Conservation (phyloP, 805 yeast species). For the Saccharomycopsis javanensis region DNA sequence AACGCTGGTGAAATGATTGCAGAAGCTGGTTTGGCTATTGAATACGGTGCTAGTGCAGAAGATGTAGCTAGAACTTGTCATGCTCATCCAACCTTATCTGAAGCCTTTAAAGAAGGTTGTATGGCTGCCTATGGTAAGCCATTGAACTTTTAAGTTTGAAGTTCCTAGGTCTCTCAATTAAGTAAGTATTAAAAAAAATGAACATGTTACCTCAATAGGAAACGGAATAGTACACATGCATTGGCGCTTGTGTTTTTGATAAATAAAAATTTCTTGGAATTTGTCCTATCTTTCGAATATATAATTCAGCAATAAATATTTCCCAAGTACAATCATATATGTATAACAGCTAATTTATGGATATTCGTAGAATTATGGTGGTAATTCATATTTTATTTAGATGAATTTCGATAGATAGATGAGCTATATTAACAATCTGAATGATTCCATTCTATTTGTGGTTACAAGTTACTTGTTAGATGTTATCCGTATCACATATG, state of each 20-base stretch:
- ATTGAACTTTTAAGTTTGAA: constrained; percentile 56
- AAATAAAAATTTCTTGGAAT: background rate
- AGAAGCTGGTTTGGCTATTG: constrained; percentile 94
- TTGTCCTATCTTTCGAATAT: background rate
- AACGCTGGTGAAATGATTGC: constrained; percentile 99
- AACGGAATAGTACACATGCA: background rate
- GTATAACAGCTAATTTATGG: too few relatives aligned
- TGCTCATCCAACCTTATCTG: constrained; percentile 97
- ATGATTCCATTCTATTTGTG: too few relatives aligned
- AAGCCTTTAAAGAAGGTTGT: constrained; percentile 98
- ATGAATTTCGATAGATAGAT: too few relatives aligned
- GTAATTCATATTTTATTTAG: too few relatives aligned
- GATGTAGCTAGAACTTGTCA: constrained; percentile 96
- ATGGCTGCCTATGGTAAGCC: constrained; percentile 87
- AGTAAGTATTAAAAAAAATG: background rate
- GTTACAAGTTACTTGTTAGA: too few relatives aligned
- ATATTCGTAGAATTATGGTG: too few relatives aligned
- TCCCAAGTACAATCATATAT: background rate
- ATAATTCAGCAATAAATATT: background rate
- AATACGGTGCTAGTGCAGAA: constrained; percentile 98
- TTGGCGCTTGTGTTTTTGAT: background rate
- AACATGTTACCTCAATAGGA: background rate
- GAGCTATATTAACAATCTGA: too few relatives aligned
- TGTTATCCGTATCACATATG: too few relatives aligned
- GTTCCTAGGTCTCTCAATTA: background rate